These are phyloP conservation scores for Hygrophorus russula DNA, from an alignment of 768 basidiomycete genomes.

Conservation along the genomic window DNA sequence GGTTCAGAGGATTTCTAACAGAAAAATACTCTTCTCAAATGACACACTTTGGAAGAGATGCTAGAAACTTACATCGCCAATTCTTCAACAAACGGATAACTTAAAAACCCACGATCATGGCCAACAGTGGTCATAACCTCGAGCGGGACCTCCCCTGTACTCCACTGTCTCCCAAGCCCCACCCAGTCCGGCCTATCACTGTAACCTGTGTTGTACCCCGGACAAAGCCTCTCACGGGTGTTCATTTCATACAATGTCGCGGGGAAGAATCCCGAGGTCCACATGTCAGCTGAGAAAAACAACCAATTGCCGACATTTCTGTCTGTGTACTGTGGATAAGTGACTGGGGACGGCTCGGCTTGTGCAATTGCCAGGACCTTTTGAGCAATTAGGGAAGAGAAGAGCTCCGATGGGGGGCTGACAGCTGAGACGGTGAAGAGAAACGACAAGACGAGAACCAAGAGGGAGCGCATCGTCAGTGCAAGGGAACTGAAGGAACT, in stretches of 20 bases:
- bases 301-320: conserved; percentile 36
- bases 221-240: conserved; percentile 38
- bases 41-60: not conserved
- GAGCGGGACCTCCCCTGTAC: conserved; percentile 38
- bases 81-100: conserved; percentile 58
- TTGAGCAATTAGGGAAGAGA: conserved; percentile 43
- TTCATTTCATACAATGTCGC: conserved; percentile 48
- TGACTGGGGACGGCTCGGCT: conserved; percentile 26
- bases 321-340: conserved; percentile 55
- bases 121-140: conserved; percentile 37
- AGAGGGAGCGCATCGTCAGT: no score
- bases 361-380: conserved; percentile 51
- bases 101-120: conserved; percentile 65
- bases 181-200: conserved; percentile 63
- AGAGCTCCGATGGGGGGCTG: conserved; percentile 39
- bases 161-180: conserved; percentile 36
- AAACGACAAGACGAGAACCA: no score
- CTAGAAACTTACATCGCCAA: conserved; percentile 35
- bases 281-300: conserved; percentile 42
- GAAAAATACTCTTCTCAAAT: not conserved
- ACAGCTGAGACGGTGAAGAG: no score
- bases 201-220: conserved; percentile 23
- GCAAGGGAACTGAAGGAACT: no score
- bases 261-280: conserved; percentile 65
- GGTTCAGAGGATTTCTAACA: conserved; percentile 44